Percentiles rank a stretch among this genome's conserved stretches.
phyloP scores from a whole-genome alignment of 768 basidiomycete genomes.

The Pleurotus eryngii region DNA sequence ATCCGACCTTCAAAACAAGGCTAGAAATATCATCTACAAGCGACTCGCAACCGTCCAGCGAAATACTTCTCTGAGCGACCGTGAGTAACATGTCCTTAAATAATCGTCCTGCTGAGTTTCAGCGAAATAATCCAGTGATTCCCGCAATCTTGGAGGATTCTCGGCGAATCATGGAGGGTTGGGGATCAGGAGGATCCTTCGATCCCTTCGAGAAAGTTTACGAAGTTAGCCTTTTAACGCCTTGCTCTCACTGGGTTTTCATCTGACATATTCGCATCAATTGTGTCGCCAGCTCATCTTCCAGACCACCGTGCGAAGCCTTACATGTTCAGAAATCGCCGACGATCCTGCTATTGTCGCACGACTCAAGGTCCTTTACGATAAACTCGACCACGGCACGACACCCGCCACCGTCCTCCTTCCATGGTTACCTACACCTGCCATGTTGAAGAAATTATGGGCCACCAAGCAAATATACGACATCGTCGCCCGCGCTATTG shows the following conservation, averaged over 20 bases:
- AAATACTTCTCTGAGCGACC: constrained; percentile 53
- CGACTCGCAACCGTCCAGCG: constrained; percentile 63
- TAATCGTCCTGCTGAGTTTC: constrained; percentile 12
- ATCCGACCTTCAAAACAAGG: constrained; percentile 59
- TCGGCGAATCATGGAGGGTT: constrained; percentile 55
- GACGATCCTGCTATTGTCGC: constrained; percentile 59
- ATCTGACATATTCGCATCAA: constrained; percentile 9
- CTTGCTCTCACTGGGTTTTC: constrained; percentile 3
- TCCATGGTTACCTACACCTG: constrained; percentile 74
- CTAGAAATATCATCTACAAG: constrained; percentile 67
- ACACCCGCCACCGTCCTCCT: constrained; percentile 71
- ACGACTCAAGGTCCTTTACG: constrained; percentile 63
- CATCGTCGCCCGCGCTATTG: constrained; percentile 57
- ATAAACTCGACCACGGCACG: constrained; percentile 64
- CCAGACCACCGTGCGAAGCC: constrained; percentile 66
- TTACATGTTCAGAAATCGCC: constrained; percentile 68
- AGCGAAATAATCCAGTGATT: constrained; percentile 45
- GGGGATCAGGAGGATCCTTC: constrained; percentile 61
- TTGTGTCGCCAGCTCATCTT: constrained; percentile 52
- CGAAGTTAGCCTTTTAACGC: constrained; percentile 42
- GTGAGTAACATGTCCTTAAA: constrained; percentile 38
- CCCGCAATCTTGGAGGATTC: constrained; percentile 64
- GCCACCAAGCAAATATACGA: constrained; percentile 77
- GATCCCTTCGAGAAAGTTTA: constrained; percentile 73
- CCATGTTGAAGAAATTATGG: constrained; percentile 66